These are phyloP conservation scores for Nitzschia putrida DNA, from an alignment of 108 stramenopile genomes.

Conservation along the genomic window DNA sequence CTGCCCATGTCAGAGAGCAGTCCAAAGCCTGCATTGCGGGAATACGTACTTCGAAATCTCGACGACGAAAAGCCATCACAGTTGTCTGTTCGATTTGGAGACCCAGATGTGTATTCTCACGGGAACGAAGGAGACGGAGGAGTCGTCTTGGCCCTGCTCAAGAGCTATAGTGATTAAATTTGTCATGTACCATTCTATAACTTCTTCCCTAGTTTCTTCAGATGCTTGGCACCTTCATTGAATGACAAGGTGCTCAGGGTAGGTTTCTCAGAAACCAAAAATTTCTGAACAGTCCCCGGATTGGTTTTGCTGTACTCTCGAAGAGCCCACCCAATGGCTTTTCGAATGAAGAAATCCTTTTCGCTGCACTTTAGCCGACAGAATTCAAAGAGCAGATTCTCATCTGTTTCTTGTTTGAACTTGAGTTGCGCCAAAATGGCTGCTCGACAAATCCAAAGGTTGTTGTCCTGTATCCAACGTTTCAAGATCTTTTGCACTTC, in stretches of 20 bases:
- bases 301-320: slow-evolving; percentile 19
- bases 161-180: slow-evolving; percentile 28
- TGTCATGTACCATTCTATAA: neutral
- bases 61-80: slow-evolving; percentile 72
- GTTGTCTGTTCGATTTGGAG: slow-evolving; percentile 64
- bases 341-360: slow-evolving; percentile 36
- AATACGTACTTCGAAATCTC: slow-evolving; percentile 74
- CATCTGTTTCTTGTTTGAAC: slow-evolving; percentile 13
- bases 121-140: slow-evolving; percentile 33
- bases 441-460: slow-evolving; percentile 19
- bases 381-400: slow-evolving; percentile 6
- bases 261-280: slow-evolving; percentile 6
- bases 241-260: slow-evolving; percentile 11
- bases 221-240: slow-evolving; percentile 9
- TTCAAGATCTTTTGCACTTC: neutral
- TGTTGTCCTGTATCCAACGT: slow-evolving; percentile 16
- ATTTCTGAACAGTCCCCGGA: slow-evolving; percentile 18
- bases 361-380: neutral
- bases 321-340: slow-evolving; percentile 31
- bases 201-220: slow-evolving; percentile 1
- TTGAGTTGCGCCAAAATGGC: slow-evolving; percentile 22
- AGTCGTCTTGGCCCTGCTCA: slow-evolving; percentile 32
- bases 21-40: slow-evolving; percentile 62
- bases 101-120: slow-evolving; percentile 25
- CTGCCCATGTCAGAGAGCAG: neutral